Base-by-base conservation (phyloP, 371 early-diverging fungal species). In the Amoeboradix gromovi region DNA sequence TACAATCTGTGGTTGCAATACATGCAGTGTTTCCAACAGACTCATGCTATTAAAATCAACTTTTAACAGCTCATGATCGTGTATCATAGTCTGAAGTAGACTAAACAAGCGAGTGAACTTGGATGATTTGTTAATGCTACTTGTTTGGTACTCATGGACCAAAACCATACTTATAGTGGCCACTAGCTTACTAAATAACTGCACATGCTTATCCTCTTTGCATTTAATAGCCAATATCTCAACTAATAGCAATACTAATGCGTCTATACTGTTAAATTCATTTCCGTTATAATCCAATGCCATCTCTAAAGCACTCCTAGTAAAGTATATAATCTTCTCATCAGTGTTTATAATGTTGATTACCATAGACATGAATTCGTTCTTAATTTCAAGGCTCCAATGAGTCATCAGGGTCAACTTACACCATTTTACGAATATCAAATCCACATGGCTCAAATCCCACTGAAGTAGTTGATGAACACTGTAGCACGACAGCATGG, bases 1-100 rank as follows among this genome's bases (percentile, higher is more conserved):
- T 70, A 92, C 82, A 71, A 85, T 82, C n/a, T 80, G 74, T 16
- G 97, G 97, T 70, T 85, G 86, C 68, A 96, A 73, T 0, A 87
- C 84, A 71, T 85, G 81, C 73, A 96, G 82, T 5, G 89, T 84
- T 70, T 90, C 87, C 31, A 92, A 76, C 1, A 85, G 81, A 71
- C 87, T 86, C 66, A 88, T 71, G 0, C 85, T 84, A 70, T 85
- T 78, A 71, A 91, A 91, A 22, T 89, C 88, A 67, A 82, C 82
- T 29, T 81, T 78, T 28, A 80, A 76, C 1, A 83, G 84, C 31
- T 5, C 5, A 48, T 48, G 5, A 12, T 48, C 48, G 22, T 48
- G 48, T 22, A 48, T 22, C 22, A 5, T 22, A 48, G 48, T 12
- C 22, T 12, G 5, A 12, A 48, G 22, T 12, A 12, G 5, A 22